Conservation (phyloP, 768 basidiomycete species). For the Chiua virens region DNA sequence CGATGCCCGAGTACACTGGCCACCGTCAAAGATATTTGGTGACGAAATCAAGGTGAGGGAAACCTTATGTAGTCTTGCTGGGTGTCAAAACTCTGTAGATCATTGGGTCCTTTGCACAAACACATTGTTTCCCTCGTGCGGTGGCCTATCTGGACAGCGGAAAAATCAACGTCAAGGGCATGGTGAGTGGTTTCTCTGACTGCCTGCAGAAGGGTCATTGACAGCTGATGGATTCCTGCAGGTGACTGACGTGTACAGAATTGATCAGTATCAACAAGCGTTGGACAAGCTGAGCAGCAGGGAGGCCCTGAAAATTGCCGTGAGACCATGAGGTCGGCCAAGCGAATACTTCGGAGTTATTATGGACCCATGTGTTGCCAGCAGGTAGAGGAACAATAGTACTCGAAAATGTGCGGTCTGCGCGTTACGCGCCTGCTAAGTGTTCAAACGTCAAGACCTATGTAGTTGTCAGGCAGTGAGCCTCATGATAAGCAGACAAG, state of each 20-base stretch:
- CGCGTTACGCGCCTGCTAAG: too few species aligned
- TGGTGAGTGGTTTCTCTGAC: slow-evolving; percentile 40
- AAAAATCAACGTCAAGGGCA: slow-evolving; percentile 75
- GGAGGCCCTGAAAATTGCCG: slow-evolving; percentile 53
- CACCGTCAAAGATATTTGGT: slow-evolving; percentile 71
- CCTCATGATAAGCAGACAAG: too few species aligned
- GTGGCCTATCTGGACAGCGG: slow-evolving; percentile 82
- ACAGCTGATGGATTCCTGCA: slow-evolving; percentile 1
- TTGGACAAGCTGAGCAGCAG: slow-evolving; percentile 69
- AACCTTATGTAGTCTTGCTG: neutral
- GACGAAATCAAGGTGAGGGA: slow-evolving; percentile 57
- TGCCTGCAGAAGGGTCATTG: neutral
- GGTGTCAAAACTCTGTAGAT: slow-evolving; percentile 45
- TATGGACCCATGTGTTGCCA: too few species aligned
- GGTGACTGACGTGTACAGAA: slow-evolving; percentile 54
- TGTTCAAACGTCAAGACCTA: too few species aligned
- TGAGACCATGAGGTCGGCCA: slow-evolving; percentile 43
- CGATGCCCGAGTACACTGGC: slow-evolving; percentile 77
- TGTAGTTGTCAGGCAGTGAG: too few species aligned
- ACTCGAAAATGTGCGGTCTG: too few species aligned
- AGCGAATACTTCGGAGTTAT: too few species aligned
- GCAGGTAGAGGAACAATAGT: too few species aligned
- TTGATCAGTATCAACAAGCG: slow-evolving; percentile 65
- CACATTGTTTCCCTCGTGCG: slow-evolving; percentile 83
- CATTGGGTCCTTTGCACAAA: slow-evolving; percentile 84